These are phyloP conservation scores for Termitomyces eurrhizus DNA, from an alignment of 768 basidiomycete species.

Conservation along the genomic window DNA sequence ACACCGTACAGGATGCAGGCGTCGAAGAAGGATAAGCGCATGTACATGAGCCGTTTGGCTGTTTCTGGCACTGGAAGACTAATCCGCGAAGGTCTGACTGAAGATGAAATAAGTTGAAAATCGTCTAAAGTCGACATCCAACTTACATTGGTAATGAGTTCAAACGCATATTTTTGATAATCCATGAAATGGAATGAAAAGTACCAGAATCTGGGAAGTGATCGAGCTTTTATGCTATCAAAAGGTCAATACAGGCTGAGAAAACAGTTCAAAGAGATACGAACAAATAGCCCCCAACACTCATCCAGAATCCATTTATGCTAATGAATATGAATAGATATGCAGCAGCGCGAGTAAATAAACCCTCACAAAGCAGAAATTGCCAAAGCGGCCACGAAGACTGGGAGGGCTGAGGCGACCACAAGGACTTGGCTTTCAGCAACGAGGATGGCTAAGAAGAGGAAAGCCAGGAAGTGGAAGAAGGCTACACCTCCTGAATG, in stretches of 20 bases:
- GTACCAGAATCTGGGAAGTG: slow-evolving; percentile 56
- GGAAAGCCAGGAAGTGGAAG: slow-evolving; percentile 51
- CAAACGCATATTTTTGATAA: slow-evolving; percentile 44
- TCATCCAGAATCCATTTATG: slow-evolving; percentile 58
- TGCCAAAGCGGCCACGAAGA: slow-evolving; percentile 59
- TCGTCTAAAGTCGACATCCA: slow-evolving; percentile 7
- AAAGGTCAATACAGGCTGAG: slow-evolving; percentile 6
- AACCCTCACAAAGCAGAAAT: slow-evolving; percentile 40
- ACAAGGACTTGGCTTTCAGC: slow-evolving; percentile 52
- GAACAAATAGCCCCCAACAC: slow-evolving; percentile 44
- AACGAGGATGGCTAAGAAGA: slow-evolving; percentile 49
- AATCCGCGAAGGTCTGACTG: slow-evolving; percentile 48
- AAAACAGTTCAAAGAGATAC: slow-evolving; percentile 11
- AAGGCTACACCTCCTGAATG: slow-evolving; percentile 44
- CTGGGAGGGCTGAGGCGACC: slow-evolving; percentile 47
- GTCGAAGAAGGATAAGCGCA: slow-evolving; percentile 51
- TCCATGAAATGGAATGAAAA: slow-evolving; percentile 55
- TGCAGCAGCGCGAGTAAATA: neutral
- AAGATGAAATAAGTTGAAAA: slow-evolving; percentile 21
- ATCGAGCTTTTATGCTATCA: slow-evolving; percentile 47
- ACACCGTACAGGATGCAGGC: slow-evolving; percentile 39
- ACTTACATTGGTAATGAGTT: slow-evolving; percentile 33
- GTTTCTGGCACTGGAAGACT: slow-evolving; percentile 36
- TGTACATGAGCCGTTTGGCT: slow-evolving; percentile 31
- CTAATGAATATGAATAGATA: slow-evolving; percentile 10